Base-by-base conservation (phyloP, 495 filamentous ascomycete genomes). In the Aspergillus campestris region DNA sequence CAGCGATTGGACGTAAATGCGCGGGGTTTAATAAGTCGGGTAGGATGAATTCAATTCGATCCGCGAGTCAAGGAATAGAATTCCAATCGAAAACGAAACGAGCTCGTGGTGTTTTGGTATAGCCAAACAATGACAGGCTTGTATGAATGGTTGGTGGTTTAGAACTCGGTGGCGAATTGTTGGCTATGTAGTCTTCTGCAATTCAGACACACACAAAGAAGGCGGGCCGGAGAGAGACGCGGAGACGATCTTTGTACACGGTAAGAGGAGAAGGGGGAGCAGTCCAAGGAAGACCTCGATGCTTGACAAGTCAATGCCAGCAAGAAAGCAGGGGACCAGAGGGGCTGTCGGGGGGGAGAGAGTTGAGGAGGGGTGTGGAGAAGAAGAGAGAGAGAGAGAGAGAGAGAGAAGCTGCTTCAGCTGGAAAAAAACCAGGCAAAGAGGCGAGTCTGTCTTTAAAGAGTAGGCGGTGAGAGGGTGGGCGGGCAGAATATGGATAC, bases 281-380 rank as follows among this genome's bases (percentile, higher is more conserved):
- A 52, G 52, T 58, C 52, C 52, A 46, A 43, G 29, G 42, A 32
- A 42, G 24, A 46, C 30, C 38, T 44, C 52, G 34, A 47, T 68
- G 69, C 70, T 73, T 63, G 70, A 73, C 70, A 73, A 73, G 70
- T 71, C 66, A 73, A 73, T 73, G 70, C 67, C 70, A 73, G 70
- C 70, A 70, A 61, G 48, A 50, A 57, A 54, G 52, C 32, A 42
- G 51, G 51, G 53, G 58, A 54, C 55, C 59, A 65, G 60, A 63
- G 61, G 55, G 63, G 52, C 47, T 50, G 46, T 48, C 34, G 44
- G 53, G 56, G 62, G 53, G 52, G 60, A 52, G 52, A 34, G 31
- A 40, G 48, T 61, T 47, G 51, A 55, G 50, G 60, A 49, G 47
- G 55, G 45, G 40, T 55, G 55, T 52, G 56, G 62, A 57, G 53